Evolutionary conservation across 2,329 filamentous ascomycete species (phyloP).

Genomic region (Gnomoniopsis sp.): DNA sequence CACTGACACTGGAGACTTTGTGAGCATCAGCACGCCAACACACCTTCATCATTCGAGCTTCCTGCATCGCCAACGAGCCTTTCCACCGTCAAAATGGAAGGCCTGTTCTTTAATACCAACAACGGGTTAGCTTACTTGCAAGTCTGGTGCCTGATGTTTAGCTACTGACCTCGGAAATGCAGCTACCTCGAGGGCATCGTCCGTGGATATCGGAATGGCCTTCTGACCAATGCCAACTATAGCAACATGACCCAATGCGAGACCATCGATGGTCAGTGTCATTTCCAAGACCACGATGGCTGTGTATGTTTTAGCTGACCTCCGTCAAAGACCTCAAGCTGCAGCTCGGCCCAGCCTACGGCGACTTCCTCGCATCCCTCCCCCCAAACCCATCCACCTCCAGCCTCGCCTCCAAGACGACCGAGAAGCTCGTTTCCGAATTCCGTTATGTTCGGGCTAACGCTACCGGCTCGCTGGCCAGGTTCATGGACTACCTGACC

Average conservation of each 20-base stretch:
- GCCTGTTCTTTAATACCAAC: conserved; percentile 90
- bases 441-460: conserved; percentile 96
- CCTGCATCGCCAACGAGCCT: background rate
- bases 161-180: conserved; percentile 21
- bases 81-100: conserved; percentile 63
- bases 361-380: conserved; percentile 90
- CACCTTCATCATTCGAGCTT: background rate
- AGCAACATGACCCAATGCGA: conserved; percentile 96
- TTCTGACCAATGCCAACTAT: conserved; percentile 88
- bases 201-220: conserved; percentile 90
- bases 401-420: conserved; percentile 88
- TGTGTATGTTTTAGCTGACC: too few relatives aligned
- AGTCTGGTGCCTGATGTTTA: background rate
- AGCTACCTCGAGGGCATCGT: conserved; percentile 98
- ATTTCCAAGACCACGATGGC: background rate
- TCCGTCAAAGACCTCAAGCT: conserved; percentile 74
- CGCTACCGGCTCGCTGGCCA: conserved; percentile 82
- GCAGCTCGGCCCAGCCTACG: conserved; percentile 93
- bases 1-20: too few relatives aligned
- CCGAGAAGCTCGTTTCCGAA: conserved; percentile 96
- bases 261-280: conserved; percentile 78
- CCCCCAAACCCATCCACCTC: conserved; percentile 97
- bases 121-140: conserved; percentile 60
- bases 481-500: conserved; percentile 97
- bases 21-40: conserved; percentile 2